Evolutionary conservation across 2,329 filamentous ascomycete genomes (phyloP).

Genomic region (Blastomyces emzantsi): DNA sequence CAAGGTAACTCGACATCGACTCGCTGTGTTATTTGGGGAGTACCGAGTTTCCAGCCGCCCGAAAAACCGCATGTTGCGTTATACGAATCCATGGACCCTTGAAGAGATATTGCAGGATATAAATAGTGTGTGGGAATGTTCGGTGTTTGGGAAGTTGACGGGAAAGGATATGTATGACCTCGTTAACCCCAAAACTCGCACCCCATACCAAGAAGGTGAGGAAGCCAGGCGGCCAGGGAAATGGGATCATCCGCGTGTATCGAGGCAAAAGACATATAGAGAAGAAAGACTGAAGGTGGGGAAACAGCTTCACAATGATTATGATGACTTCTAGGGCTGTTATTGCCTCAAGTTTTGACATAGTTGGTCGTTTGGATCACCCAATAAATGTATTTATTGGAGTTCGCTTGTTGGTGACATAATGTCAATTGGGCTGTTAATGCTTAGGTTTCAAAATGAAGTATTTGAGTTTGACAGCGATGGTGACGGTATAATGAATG

Average conservation of each 20-base stretch:
- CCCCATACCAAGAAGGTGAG: too few relatives aligned
- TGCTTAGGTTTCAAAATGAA: too few relatives aligned
- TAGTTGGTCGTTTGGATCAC: not conserved
- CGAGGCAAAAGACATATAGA: not conserved
- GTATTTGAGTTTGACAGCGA: too few relatives aligned
- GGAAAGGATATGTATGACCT: slow-evolving; percentile 18
- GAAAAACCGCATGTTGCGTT: slow-evolving; percentile 30
- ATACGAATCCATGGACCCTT: slow-evolving; percentile 28
- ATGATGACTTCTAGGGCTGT: not conserved
- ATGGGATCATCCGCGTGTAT: not conserved
- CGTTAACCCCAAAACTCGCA: slow-evolving; percentile 13
- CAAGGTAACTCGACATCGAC: slow-evolving; percentile 28
- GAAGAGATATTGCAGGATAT: slow-evolving; percentile 28
- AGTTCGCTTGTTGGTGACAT: not conserved
- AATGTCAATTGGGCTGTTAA: slow-evolving; percentile 9
- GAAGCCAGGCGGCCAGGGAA: not conserved
- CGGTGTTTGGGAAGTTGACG: slow-evolving; percentile 23
- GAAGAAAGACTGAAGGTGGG: not conserved
- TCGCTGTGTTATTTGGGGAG: slow-evolving; percentile 31
- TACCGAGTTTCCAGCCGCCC: slow-evolving; percentile 24
- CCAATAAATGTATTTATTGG: not conserved
- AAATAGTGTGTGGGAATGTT: slow-evolving; percentile 27
- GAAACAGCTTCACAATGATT: not conserved
- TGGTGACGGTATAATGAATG: too few relatives aligned
- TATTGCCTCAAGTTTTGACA: not conserved